Base-by-base conservation (phyloP, 768 basidiomycete species). In the Boletus rufocinnamomeus region DNA sequence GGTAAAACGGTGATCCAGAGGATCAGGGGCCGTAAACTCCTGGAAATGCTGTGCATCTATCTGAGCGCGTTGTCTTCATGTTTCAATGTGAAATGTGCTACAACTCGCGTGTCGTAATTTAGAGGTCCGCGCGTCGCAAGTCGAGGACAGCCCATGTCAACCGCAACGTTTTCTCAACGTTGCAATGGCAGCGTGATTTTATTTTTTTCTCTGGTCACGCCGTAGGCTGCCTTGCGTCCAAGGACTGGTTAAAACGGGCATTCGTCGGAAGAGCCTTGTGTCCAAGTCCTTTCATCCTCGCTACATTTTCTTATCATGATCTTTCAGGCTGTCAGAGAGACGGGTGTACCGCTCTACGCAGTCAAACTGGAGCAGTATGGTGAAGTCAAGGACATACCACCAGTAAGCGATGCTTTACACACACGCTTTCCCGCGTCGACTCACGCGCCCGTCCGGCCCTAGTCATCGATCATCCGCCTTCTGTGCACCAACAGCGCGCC, bases 391-490 rank as follows among this genome's bases (percentile, higher is more conserved):
- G 70, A 72, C 45, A 58, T 71, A 14, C 70, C 70, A 4, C 49
- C 70, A 27, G 70, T 71, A 57, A 63, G 69, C 54, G 14, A 48
- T 25, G 6, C 44, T 6, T 51, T 38, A 10, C 10, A 8, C 43
- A 66, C 56, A 52, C 2, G 10, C 27, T 2, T 8, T 30, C 21
- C 23, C 43, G 30, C 50, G 40, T 52, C 58, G 21, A 32, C 65
- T 58, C 50, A 61, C 40, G 1, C 11, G 10, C 45, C 30, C 21
- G 13, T 40, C 30, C 28, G 50, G 52, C 48, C 17, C 47, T n/a
- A 71, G 70, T 70, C 70, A 7, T 70, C 68, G 57, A 70, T 71
- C 68, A 63, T 71, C 13, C 70, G 70, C n/a, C 56, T 71, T 16
- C 37, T 71, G 49, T 54, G 65, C 52, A 71, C 70, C 52, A 72